Evolutionary conservation across 306 rosid genomes (phyloP).

Genomic region (Cucurbita maxima): DNA sequence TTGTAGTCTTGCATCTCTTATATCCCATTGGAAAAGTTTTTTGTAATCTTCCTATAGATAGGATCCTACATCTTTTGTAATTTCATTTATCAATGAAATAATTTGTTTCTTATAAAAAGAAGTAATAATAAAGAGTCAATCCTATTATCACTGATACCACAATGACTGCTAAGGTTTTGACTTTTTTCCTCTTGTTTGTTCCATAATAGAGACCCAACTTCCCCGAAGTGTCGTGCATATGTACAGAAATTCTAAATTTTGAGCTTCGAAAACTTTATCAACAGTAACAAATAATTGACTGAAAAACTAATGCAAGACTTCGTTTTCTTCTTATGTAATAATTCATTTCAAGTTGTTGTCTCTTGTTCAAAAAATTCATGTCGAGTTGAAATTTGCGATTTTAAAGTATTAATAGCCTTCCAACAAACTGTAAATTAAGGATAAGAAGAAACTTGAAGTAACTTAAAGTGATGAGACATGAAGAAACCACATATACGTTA

Average conservation of each 20-base stretch:
- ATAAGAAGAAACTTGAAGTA: neutral
- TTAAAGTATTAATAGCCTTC: neutral
- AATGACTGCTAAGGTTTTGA: neutral
- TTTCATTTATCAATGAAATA: neutral
- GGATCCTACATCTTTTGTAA: neutral
- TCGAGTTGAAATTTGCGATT: neutral
- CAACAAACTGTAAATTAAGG: neutral
- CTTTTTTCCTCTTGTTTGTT: too few relatives aligned
- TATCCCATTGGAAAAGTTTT: neutral
- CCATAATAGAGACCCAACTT: too few relatives aligned
- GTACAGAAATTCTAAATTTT: neutral
- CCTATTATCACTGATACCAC: neutral
- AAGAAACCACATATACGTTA: neutral
- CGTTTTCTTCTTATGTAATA: neutral
- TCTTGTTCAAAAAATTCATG: neutral
- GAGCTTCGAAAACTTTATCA: neutral
- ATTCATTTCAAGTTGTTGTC: neutral
- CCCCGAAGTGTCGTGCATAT: neutral
- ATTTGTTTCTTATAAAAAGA: neutral
- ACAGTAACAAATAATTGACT: neutral
- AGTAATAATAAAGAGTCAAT: neutral
- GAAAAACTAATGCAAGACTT: neutral
- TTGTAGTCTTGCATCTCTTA: neutral
- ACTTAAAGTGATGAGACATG: neutral
- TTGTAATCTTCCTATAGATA: neutral